phyloP scores from a whole-genome alignment of 805 yeast genomes.

The Komagataella phaffii region DNA sequence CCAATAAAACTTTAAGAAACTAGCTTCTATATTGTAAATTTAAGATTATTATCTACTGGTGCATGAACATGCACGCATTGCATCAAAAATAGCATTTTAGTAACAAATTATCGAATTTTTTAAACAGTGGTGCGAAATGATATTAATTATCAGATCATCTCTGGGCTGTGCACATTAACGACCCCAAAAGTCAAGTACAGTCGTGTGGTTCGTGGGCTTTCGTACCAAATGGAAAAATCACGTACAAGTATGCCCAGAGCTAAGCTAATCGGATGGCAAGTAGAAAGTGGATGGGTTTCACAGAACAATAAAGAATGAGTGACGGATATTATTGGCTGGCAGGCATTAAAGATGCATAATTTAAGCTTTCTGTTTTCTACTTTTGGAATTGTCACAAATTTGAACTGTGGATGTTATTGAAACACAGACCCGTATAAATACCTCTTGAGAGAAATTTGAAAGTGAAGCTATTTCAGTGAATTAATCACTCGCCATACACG shows the following conservation, averaged over 20 bases:
- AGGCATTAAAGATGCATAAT: not conserved
- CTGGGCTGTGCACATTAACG: not conserved
- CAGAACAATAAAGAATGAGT: not conserved
- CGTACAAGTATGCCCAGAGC: too few relatives aligned
- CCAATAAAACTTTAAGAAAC: not conserved
- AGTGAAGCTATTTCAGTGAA: too few relatives aligned
- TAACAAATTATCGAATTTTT: too few relatives aligned
- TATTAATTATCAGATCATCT: not conserved
- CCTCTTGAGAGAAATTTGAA: too few relatives aligned
- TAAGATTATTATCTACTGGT: not conserved
- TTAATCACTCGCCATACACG: too few relatives aligned
- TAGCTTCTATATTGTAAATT: not conserved
- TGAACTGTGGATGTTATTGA: not conserved
- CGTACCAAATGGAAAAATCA: too few relatives aligned
- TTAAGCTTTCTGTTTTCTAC: not conserved
- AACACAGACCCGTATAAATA: not conserved
- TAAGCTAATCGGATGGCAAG: too few relatives aligned
- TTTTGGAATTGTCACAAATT: not conserved
- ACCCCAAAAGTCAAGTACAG: too few relatives aligned
- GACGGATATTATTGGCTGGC: not conserved
- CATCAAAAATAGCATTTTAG: not conserved
- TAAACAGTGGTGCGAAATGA: not conserved
- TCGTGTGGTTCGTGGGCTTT: too few relatives aligned
- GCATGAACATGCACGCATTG: not conserved
- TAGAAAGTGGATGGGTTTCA: too few relatives aligned